phyloP scores from a whole-genome alignment of 2,329 filamentous ascomycete genomes.

The Pseudofabraea citricarpa region DNA sequence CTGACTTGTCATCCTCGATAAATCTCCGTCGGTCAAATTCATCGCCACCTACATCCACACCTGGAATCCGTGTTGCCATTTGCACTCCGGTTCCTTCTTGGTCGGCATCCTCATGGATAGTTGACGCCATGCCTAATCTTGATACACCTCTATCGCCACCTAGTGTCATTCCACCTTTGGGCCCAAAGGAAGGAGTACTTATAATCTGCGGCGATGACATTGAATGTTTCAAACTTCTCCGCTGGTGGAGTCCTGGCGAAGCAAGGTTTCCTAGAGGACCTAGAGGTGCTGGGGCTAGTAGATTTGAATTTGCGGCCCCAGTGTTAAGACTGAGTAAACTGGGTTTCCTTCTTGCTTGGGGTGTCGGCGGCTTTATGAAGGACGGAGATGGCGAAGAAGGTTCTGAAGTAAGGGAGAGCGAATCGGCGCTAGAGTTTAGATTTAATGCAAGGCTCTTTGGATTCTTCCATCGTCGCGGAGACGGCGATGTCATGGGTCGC shows the following conservation, averaged over 20 bases:
- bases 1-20: constrained; percentile 74
- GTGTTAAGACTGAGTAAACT: constrained; percentile 77
- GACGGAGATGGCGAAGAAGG: constrained; percentile 65
- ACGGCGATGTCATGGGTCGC: constrained; percentile 63
- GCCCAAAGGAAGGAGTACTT: constrained; percentile 54
- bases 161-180: constrained; percentile 58
- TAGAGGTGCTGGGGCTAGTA: constrained; percentile 46
- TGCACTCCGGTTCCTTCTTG: constrained; percentile 51
- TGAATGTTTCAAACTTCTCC: constrained; percentile 61
- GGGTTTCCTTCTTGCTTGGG: constrained; percentile 64
- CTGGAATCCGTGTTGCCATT: constrained; percentile 47
- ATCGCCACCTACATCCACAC: constrained; percentile 51
- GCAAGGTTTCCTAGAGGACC: constrained; percentile 49
- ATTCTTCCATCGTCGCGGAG: constrained; percentile 70
- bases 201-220: constrained; percentile 65
- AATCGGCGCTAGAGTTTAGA: constrained; percentile 44
- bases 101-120: constrained; percentile 27
- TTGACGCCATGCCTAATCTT: constrained; percentile 24
- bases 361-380: constrained; percentile 74
- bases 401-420: constrained; percentile 41
- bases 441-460: constrained; percentile 82
- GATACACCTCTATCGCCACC: constrained; percentile 34
- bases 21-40: constrained; percentile 64
- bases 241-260: constrained; percentile 55
- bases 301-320: constrained; percentile 46